These are phyloP conservation scores for Metschnikowia peoriensis DNA, from an alignment of 805 yeast species.

Conservation along the genomic window DNA sequence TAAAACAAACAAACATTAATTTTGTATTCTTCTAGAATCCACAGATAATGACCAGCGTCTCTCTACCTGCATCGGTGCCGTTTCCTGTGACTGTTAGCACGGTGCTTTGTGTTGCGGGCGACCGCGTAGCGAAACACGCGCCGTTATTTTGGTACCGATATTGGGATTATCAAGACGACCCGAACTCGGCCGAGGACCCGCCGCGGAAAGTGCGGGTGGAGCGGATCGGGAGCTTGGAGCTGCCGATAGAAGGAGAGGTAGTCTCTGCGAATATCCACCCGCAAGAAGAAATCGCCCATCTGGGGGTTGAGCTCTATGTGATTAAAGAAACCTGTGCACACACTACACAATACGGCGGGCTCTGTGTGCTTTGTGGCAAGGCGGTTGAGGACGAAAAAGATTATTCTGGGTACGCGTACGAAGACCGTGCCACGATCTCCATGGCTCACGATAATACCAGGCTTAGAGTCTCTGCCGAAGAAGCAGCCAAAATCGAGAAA, in stretches of 20 bases:
- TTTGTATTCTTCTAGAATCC: too few species aligned
- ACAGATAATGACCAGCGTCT: slow-evolving; percentile 41
- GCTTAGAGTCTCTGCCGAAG: slow-evolving; percentile 76
- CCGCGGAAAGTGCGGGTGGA: slow-evolving; percentile 57
- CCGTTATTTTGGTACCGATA: slow-evolving; percentile 62
- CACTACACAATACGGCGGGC: slow-evolving; percentile 89
- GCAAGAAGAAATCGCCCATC: slow-evolving; percentile 60
- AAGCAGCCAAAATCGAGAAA: slow-evolving; percentile 82
- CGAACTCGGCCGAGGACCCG: slow-evolving; percentile 41
- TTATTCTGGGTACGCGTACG: slow-evolving; percentile 65
- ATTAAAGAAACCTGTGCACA: slow-evolving; percentile 86
- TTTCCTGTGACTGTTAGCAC: slow-evolving; percentile 66
- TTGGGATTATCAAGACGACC: slow-evolving; percentile 62
- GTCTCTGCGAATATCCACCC: slow-evolving; percentile 46
- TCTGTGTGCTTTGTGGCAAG: slow-evolving; percentile 91
- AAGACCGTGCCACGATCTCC: slow-evolving; percentile 76
- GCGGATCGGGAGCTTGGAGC: slow-evolving; percentile 72
- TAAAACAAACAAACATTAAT: background rate
- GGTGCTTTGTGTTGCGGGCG: slow-evolving; percentile 45
- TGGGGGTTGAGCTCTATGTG: slow-evolving; percentile 45
- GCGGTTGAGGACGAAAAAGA: slow-evolving; percentile 68
- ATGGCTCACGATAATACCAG: slow-evolving; percentile 90
- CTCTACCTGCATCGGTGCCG: slow-evolving; percentile 60
- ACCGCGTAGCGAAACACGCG: slow-evolving; percentile 47
- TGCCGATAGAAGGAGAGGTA: slow-evolving; percentile 76